Base-by-base conservation (phyloP, 768 basidiomycete species). In the Mycena rebaudengoi region DNA sequence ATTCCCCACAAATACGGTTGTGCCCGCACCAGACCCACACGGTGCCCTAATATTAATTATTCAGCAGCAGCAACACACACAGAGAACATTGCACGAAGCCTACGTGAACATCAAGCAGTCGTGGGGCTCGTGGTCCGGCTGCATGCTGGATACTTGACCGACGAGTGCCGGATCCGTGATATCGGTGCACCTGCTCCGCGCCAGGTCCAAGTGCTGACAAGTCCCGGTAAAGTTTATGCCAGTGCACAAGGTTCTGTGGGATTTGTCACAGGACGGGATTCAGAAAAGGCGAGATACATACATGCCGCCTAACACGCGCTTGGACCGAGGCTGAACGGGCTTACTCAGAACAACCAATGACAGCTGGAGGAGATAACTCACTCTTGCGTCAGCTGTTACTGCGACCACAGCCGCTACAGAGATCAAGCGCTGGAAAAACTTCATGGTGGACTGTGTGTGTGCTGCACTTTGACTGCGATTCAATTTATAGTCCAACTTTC, bases 381-480 rank as follows among this genome's bases (percentile, higher is more conserved):
- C 54, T 56, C n/a, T 56, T 32, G 54, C 54, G 54, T 56, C 41
- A 33, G 26, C 35, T 30, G 54, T 23, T 56, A 56, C 54, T 45
- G 54, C 54, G 39, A 45, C 54, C 54, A 56, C 41, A 32, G 43
- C 54, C 18, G 43, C 54, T 45, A 45, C 54, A 56, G 54, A 56
- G 54, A 56, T 56, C 54, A 56, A 56, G 54, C 30, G 54, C 41
- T 56, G 54, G 43, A 56, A 56, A 56, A 45, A 44, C 54, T 56
- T 56, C 54, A 56, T 56, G 39, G 28, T 56, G 37, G 25, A 55
- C 40, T 55, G 54, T 56, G 53, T 54, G 52, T 26, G 43, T 40
- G 21, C 26, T 56, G 43, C 41, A 56, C 41, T n/a, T 56, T 56
- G 54, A 56, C 54, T 32, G 43, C 43, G 54, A 40, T 56, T 56